A percentile compares a stretch with the other conserved stretches of the same genome.
These are phyloP conservation scores for Smittium mucronatum DNA, from an alignment of 371 early-diverging fungal genomes.

Conservation along the genomic window DNA sequence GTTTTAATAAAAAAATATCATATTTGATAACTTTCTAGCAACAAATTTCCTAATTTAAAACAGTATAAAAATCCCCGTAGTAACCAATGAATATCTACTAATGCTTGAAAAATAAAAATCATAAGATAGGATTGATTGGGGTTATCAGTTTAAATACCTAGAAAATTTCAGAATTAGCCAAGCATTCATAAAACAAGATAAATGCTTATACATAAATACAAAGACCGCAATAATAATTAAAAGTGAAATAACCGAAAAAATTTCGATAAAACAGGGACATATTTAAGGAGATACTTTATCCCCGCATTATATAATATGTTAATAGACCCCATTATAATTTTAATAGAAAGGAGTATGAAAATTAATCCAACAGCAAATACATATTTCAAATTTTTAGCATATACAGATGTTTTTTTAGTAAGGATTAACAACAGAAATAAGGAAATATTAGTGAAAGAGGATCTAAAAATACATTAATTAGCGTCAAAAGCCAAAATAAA, in stretches of 20 bases:
- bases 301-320: conserved; percentile 14
- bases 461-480: not conserved
- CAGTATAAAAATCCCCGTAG: not conserved
- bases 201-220: not conserved
- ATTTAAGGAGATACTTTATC: conserved; percentile 14
- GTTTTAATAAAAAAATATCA: not conserved
- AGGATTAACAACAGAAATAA: not conserved
- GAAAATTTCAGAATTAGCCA: not conserved
- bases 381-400: conserved; percentile 4
- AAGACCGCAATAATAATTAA: conserved; percentile 7
- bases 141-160: conserved; percentile 7
- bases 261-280: conserved; percentile 11
- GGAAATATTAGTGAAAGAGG: not conserved
- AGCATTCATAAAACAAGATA: not conserved
- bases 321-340: conserved; percentile 11
- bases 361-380: not conserved
- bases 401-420: conserved; percentile 14
- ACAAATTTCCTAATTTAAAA: conserved; percentile 7
- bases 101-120: conserved; percentile 10
- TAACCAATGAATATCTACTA: not conserved
- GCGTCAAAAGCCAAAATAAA: conserved; percentile 10
- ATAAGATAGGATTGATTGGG: conserved; percentile 5
- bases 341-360: not conserved
- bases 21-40: conserved; percentile 7
- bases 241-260: not conserved